Evolutionary conservation across 1,284 basidiomycete genomes (phyloP).

Genomic region (Vanrija humicola): DNA sequence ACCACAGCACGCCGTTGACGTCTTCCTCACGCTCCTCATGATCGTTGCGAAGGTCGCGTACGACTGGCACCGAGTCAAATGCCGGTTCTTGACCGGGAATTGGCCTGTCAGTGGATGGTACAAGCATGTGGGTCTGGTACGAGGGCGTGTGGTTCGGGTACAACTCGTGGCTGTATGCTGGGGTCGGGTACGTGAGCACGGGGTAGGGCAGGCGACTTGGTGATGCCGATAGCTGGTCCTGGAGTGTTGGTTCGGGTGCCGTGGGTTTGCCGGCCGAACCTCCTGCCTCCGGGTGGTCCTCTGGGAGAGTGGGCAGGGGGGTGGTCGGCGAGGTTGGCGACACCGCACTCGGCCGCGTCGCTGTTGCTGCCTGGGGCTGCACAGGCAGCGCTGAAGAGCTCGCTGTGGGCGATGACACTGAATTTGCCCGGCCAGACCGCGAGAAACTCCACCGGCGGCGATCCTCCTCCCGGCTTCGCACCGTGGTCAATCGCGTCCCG

Average conservation of each 20-base stretch:
- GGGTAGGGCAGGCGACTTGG: conserved; percentile 21
- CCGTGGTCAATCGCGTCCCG: too few species aligned
- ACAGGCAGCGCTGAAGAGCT: too few species aligned
- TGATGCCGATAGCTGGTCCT: neutral
- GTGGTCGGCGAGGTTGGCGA: neutral
- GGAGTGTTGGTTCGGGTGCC: neutral
- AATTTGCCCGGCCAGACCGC: too few species aligned
- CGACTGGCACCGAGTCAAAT: neutral
- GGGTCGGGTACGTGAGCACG: conserved; percentile 28
- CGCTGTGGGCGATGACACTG: too few species aligned
- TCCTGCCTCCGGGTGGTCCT: neutral
- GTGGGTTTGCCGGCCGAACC: neutral
- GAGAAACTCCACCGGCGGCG: too few species aligned
- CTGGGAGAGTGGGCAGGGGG: conserved; percentile 4
- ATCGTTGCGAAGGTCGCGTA: conserved; percentile 3
- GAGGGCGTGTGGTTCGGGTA: conserved; percentile 44
- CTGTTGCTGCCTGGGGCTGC: too few species aligned
- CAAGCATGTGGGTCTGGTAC: neutral
- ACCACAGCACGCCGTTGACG: conserved; percentile 22
- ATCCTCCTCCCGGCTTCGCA: too few species aligned
- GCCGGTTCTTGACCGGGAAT: too few species aligned
- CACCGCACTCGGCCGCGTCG: too few species aligned
- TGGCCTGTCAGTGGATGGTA: too few species aligned
- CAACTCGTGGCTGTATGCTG: conserved; percentile 25
- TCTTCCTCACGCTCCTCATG: conserved; percentile 29